Evolutionary conservation across 2,329 filamentous ascomycete species (phyloP).

Genomic region (Fusarium sp.): DNA sequence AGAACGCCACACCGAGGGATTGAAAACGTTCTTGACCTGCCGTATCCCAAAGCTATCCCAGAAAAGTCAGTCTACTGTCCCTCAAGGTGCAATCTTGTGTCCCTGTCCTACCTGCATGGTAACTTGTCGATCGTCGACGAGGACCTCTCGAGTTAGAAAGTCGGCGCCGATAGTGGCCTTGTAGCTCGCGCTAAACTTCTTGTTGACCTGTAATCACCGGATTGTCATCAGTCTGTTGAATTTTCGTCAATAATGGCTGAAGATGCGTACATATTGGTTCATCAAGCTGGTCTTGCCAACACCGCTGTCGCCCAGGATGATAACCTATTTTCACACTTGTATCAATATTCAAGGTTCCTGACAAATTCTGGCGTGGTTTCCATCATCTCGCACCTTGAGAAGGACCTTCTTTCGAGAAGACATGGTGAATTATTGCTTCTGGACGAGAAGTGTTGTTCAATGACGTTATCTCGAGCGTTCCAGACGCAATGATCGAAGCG

Average conservation of each 20-base stretch:
- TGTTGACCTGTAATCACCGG: constrained; percentile 83
- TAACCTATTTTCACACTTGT: constrained; percentile 72
- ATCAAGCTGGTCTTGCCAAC: constrained; percentile 99
- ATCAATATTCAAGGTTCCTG: constrained; percentile 25
- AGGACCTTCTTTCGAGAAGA: constrained; percentile 90
- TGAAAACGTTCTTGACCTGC: constrained; percentile 98
- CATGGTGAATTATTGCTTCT: constrained; percentile 63
- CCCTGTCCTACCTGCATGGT: constrained; percentile 85
- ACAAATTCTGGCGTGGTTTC: background rate
- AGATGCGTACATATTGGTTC: constrained; percentile 96
- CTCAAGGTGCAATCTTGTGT: constrained; percentile 17
- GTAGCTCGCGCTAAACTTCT: constrained; percentile 99
- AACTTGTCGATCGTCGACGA: constrained; percentile 96
- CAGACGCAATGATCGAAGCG: constrained; percentile 38
- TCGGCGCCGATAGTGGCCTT: constrained; percentile 99
- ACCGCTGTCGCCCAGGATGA: constrained; percentile 98
- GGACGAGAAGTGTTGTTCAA: constrained; percentile 37
- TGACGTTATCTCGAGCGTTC: constrained; percentile 48
- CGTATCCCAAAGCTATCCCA: constrained; percentile 89
- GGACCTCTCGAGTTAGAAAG: constrained; percentile 96
- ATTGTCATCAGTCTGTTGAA: constrained; percentile 22
- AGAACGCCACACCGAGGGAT: constrained; percentile 96
- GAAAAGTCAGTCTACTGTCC: constrained; percentile 8
- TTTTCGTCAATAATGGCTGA: constrained; percentile 14
- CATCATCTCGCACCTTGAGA: constrained; percentile 73